Evolutionary conservation across 2,329 filamentous ascomycete species (phyloP).

Genomic region (Epichloe amarillans): DNA sequence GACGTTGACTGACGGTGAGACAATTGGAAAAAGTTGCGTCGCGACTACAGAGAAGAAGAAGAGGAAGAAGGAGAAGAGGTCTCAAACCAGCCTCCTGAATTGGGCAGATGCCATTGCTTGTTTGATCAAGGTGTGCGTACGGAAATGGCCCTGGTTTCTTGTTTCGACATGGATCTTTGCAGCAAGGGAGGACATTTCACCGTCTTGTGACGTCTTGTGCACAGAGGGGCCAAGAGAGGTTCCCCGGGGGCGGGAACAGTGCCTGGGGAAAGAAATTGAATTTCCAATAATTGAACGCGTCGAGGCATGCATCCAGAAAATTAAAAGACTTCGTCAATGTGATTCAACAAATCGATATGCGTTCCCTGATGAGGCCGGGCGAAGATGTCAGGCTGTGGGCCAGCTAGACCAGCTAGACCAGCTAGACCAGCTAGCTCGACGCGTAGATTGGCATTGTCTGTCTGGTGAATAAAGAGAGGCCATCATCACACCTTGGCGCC

Average conservation of each 20-base stretch:
- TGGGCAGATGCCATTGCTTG: background rate
- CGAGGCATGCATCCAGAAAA: background rate
- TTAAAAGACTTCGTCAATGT: background rate
- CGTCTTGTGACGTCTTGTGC: background rate
- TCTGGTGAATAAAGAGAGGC: no score
- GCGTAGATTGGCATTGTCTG: background rate
- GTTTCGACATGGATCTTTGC: background rate
- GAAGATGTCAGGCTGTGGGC: no score
- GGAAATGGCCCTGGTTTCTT: background rate
- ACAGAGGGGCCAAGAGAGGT: background rate
- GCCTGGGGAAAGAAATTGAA: background rate
- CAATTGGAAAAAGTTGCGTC: background rate
- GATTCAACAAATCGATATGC: background rate
- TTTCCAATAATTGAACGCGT: conserved; percentile 3
- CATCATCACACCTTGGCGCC: no score
- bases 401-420: no score
- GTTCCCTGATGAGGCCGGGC: no score
- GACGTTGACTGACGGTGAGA: background rate
- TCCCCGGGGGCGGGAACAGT: background rate
- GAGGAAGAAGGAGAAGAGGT: background rate
- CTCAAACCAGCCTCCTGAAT: background rate
- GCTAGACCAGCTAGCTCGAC: no score
- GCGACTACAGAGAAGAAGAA: background rate
- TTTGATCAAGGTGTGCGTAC: background rate
- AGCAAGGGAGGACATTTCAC: conserved; percentile 1